phyloP scores from a whole-genome alignment of 768 basidiomycete species.

The Saitozyma sp. region DNA sequence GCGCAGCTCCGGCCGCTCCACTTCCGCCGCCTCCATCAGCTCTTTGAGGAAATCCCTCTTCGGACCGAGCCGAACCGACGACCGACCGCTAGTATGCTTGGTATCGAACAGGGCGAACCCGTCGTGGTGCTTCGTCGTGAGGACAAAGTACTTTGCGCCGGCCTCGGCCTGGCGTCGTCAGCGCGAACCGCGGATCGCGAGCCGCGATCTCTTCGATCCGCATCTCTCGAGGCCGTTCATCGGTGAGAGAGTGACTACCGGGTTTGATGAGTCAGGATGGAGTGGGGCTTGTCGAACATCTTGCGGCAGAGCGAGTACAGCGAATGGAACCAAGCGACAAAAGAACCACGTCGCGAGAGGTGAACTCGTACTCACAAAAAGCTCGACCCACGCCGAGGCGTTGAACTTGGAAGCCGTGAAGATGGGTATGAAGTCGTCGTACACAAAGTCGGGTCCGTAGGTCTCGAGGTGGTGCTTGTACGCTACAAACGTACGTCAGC shows the following conservation, averaged over 20 bases:
- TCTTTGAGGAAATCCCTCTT: slow-evolving; percentile 8
- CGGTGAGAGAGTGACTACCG: no score
- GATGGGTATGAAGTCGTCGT: slow-evolving; percentile 10
- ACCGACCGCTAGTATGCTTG: slow-evolving; percentile 1
- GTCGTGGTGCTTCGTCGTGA: slow-evolving; percentile 15
- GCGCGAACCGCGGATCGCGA: neutral
- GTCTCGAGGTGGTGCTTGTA: slow-evolving; percentile 12
- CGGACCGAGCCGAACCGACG: slow-evolving; percentile 6
- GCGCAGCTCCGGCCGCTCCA: neutral
- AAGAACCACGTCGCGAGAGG: neutral
- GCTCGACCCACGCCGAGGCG: slow-evolving; percentile 7
- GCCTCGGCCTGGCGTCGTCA: slow-evolving; percentile 1
- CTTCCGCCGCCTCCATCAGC: slow-evolving; percentile 8
- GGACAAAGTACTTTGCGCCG: slow-evolving; percentile 12
- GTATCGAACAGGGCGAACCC: slow-evolving; percentile 12
- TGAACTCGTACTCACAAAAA: neutral
- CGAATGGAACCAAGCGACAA: no score
- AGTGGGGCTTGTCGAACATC: no score
- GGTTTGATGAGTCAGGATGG: no score
- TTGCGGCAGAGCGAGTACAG: no score
- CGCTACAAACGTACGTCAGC: neutral
- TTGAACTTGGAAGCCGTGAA: slow-evolving; percentile 5
- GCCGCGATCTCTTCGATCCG: no score
- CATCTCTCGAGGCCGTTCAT: no score
- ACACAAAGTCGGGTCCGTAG: slow-evolving; percentile 10